Evolutionary conservation across 1,284 basidiomycete species (phyloP), one percentile per base, ranked within the genome.

Genomic region (Cutaneotrichosporon arboriforme): DNA sequence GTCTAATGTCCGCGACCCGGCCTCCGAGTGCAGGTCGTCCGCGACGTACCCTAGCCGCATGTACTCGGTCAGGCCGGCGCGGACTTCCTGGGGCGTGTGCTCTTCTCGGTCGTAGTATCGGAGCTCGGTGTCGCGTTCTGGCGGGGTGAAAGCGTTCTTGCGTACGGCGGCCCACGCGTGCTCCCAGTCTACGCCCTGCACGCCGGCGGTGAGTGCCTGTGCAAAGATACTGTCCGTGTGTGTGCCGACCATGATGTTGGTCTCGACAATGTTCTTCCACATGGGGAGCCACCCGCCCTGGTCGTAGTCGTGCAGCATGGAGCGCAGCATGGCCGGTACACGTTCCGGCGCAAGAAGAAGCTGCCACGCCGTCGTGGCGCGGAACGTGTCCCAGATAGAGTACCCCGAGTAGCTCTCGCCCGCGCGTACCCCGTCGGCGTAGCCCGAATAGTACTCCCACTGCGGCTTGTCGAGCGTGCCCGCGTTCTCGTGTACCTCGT

Each of bases 271-370:
- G 60, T 90, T 90, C 74, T 89, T 89, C 88, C 88, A 90, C 87
- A 90, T 90, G 0, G 88, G 88, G 42, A 90, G 73, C 85, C 87
- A 88, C 4, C 88, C 88, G 22, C 86, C 83, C 81, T 88, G 60
- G 47, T 62, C 51, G 63, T 84, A 90, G 69, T 90, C 87, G 54
- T 86, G 83, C 13, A 90, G 74, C 85, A 90, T 89, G 59, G 84
- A 87, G 34, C 78, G 80, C 3, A 91, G 78, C 84, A 90, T 88
- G 0, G 79, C 84, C 0, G 84, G 80, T 8, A 89, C 76, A 12
- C 86, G 78, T 61, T 89, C 86, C 0, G 88, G 86, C 0, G 84
- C 84, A 18, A 88, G 80, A 1, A 90, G 76, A 41, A 90, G 84
- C 41, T 85, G 80, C 81, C 85, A 86, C 0, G 84, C 85, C 82